Base-by-base conservation (phyloP, 805 yeast species). In the Priceomyces medius region DNA sequence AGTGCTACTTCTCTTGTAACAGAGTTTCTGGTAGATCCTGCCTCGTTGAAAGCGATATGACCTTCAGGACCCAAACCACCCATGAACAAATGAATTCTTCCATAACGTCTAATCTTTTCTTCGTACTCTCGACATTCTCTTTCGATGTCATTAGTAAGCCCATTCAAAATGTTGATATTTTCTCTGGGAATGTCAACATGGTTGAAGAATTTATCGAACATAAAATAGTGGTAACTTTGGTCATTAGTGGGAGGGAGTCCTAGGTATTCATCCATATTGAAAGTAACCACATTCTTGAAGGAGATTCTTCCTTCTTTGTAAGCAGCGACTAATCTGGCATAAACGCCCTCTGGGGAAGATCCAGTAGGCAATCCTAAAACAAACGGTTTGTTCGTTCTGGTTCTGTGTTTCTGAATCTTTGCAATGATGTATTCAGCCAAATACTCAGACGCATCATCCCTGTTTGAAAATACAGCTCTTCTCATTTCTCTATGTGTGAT, bases 31-130 rank as follows among this genome's bases (percentile, higher is more conserved):
- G 66, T 20, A 4, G 80, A 74, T 7, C 83, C 83, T 13, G 72
- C 64, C 58, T 79, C 83, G 58, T 79, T 79, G 52, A 79, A 79
- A 2, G 83, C 83, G 49, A 79, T 63, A 54, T 79, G 83, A 21
- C 83, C 83, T 51, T 79, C 79, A 12, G 80, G 77, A 1, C 84
- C 83, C 51, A 79, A 62, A 1, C 83, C 84, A 4, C 83, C 83
- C 50, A 79, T 52, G 49, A 78, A 79, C 40, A 79, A 59, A 50
- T 79, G 67, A 44, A 79, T 76, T 31, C 74, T 65, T 12, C 81
- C 83, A 45, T 63, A 70, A 24, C 52, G 48, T 46, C 63, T 64
- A 54, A 79, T 77, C 47, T 72, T 67, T 20, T 55, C 63, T 55
- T 78, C 83, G 56, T 79, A 79, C 1, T 51, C 47, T 3, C 51